Conservation (phyloP, 2,329 filamentous ascomycete species). For the Ascochyta lentis region DNA sequence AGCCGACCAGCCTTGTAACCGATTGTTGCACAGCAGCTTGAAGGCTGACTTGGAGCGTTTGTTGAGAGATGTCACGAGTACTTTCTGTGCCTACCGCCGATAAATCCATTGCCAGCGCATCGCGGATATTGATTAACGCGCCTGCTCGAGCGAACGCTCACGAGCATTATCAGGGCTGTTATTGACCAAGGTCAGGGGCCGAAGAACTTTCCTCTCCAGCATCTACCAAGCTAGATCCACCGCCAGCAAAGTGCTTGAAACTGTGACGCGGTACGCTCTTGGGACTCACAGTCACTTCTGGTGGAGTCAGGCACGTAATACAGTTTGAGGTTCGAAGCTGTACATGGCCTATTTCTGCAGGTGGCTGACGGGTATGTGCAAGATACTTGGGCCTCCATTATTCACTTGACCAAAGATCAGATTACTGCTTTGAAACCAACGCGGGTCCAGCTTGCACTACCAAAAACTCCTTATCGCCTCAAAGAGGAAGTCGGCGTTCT, state of each 20-base stretch:
- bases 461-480: neutral
- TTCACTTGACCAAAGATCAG: neutral
- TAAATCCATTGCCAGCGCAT: neutral
- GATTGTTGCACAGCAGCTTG: constrained; percentile 30
- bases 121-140: neutral
- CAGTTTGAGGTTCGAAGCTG: neutral
- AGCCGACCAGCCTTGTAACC: constrained; percentile 17
- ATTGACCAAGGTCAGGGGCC: neutral
- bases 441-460: neutral
- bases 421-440: neutral
- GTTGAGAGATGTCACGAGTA: constrained; percentile 11
- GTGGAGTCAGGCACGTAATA: neutral
- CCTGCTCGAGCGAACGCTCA: constrained; percentile 5
- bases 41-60: constrained; percentile 1
- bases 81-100: constrained; percentile 1
- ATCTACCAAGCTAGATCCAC: neutral
- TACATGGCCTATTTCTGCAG: neutral
- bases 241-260: neutral
- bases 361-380: neutral
- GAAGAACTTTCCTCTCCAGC: neutral
- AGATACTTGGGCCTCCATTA: neutral
- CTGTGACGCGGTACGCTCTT: neutral
- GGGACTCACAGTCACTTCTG: neutral
- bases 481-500: neutral
- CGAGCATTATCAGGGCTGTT: neutral